Percentiles rank a stretch among this genome's conserved stretches.
phyloP scores from a whole-genome alignment of 306 rosid species.

The Canavalia ensiformis region DNA sequence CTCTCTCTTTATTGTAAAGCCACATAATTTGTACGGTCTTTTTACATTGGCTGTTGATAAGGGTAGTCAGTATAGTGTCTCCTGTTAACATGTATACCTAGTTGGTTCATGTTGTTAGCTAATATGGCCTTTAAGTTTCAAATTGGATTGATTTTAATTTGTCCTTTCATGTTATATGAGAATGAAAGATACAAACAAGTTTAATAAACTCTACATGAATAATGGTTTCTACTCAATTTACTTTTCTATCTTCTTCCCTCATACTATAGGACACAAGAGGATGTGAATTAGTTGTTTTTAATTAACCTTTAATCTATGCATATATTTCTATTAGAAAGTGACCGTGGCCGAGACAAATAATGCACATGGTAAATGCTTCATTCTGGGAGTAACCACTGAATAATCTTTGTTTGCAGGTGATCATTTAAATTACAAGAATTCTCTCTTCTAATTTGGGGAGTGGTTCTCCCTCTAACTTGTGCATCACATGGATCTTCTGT shows the following conservation, averaged over 20 bases:
- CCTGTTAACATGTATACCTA: background rate
- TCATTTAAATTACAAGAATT: background rate
- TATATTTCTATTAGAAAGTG: slow-evolving; percentile 10
- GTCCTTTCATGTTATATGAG: background rate
- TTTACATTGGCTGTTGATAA: slow-evolving; percentile 14
- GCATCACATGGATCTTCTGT: slow-evolving; percentile 1
- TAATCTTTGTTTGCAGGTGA: slow-evolving; percentile 32
- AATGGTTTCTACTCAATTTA: background rate
- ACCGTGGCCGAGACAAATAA: slow-evolving; percentile 6
- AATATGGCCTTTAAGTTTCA: background rate
- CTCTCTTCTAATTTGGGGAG: background rate
- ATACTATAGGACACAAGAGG: too few relatives aligned
- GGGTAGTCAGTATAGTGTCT: background rate
- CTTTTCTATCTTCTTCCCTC: background rate
- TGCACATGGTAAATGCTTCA: slow-evolving; percentile 13
- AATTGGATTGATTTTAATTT: background rate
- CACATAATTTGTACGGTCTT: background rate
- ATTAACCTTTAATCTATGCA: slow-evolving; percentile 3
- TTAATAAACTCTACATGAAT: background rate
- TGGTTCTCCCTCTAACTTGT: background rate
- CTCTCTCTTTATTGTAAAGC: slow-evolving; percentile 29
- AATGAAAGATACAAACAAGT: background rate
- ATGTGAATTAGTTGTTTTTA: background rate
- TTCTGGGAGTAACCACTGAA: background rate
- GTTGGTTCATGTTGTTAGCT: slow-evolving; percentile 11